Evolutionary conservation across 1,139 yeast genomes (phyloP).

Genomic region (Suhomyces yuchorum): DNA sequence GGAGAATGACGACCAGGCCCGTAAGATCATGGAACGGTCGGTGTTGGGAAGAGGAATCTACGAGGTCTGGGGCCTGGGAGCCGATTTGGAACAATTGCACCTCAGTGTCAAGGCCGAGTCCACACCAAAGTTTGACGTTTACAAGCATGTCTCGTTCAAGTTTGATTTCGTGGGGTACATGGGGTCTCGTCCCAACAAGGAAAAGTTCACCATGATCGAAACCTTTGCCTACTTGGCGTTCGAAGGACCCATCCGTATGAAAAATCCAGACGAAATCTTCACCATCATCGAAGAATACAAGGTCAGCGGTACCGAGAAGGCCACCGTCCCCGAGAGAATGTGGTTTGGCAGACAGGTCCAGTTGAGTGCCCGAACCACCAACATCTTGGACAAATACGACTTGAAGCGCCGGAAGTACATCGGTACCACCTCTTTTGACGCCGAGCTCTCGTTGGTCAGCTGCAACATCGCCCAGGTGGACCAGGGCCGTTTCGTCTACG

Average conservation of each 20-base stretch:
- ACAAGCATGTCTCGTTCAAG: slow-evolving; percentile 60
- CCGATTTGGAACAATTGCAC: slow-evolving; percentile 58
- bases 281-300: slow-evolving; percentile 75
- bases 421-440: slow-evolving; percentile 97
- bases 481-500: slow-evolving; percentile 71
- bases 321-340: slow-evolving; percentile 53
- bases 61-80: slow-evolving; percentile 82
- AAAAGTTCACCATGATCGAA: slow-evolving; percentile 68
- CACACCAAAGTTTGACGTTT: slow-evolving; percentile 30
- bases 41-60: slow-evolving; percentile 75
- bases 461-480: slow-evolving; percentile 82
- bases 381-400: slow-evolving; percentile 74
- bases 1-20: slow-evolving; percentile 67
- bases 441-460: slow-evolving; percentile 78
- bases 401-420: slow-evolving; percentile 81
- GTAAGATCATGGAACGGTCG: slow-evolving; percentile 62
- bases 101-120: slow-evolving; percentile 43
- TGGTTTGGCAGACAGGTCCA: slow-evolving; percentile 80
- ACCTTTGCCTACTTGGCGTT: slow-evolving; percentile 69
- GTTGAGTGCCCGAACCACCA: slow-evolving; percentile 61
- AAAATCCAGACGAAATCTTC: slow-evolving; percentile 72
- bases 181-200: slow-evolving; percentile 51
- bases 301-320: slow-evolving; percentile 52
- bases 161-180: slow-evolving; percentile 79
- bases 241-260: slow-evolving; percentile 77